Evolutionary conservation across 2,329 filamentous ascomycete genomes (phyloP), one percentile per base, ranked within the genome.

Genomic region (Pseudogymnoascus sp.): DNA sequence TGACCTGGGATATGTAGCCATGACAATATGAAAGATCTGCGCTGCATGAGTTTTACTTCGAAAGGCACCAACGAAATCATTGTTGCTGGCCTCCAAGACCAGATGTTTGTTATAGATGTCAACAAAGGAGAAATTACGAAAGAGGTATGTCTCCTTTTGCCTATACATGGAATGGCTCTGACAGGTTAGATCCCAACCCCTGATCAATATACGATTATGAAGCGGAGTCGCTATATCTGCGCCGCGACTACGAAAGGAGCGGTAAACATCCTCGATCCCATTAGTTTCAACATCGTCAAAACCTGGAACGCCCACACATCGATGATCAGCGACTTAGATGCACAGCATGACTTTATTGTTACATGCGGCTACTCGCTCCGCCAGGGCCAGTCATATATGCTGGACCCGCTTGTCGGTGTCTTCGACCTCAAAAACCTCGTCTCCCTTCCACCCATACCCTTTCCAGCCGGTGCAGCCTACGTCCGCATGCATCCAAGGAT

Each of bases 401-500:
- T 96, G 36, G 95, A 99, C 72, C 91, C 92, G 0, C 87, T 97
- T 64, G 91, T 96, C 64, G 96, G 97, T 69, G 92, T 97, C 36
- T 97, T 96, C 72, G 93, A 97, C 72, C 82, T 99, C 56, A 96
- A 96, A 77, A 95, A 91, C 53, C 84, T 97, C 78, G 84, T 86
- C 16, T 91, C 92, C 21, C 85, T 97, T 73, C 89, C 91, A 4
- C 95, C 95, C 0, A 93, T 99, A 44, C 91, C 95, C 0, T 99
- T 89, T 69, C 93, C 95, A 64, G 89, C 92, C 2, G 92, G 95
- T 8, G 95, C 93, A 38, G 93, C 95, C 37, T 96, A 92, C 78
- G 93, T 97, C 44, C 88, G 95, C 64, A 95, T 99, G 89, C 95
- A 99, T 74, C 95, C 96, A 1, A 89, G 92, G 70, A 90, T 99